Evolutionary conservation across 1,284 basidiomycete species (phyloP).

Genomic region (Clitocybe nebularis): DNA sequence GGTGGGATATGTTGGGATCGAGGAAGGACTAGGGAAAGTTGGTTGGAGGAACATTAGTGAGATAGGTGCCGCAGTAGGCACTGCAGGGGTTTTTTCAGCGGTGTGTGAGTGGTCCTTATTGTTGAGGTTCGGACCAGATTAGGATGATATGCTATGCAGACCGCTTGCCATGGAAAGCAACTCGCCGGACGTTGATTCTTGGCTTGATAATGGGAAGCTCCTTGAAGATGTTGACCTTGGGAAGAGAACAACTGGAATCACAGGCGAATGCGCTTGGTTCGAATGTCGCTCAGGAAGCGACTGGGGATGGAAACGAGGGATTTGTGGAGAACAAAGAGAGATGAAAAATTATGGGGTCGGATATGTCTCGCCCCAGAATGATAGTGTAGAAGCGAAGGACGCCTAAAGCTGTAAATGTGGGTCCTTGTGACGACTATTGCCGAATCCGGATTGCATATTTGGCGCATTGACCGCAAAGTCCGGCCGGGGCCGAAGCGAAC

Average conservation of each 20-base stretch:
- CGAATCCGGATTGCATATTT: neutral
- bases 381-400: neutral
- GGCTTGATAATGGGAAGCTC: conserved; percentile 50
- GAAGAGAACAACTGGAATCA: conserved; percentile 18
- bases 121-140: conserved; percentile 8
- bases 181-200: conserved; percentile 45
- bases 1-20: conserved; percentile 63
- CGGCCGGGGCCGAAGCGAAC: conserved; percentile 3
- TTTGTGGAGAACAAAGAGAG: neutral
- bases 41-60: conserved; percentile 53
- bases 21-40: conserved; percentile 53
- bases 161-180: conserved; percentile 51
- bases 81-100: conserved; percentile 52
- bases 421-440: neutral
- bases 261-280: conserved; percentile 31
- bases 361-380: conserved; percentile 2
- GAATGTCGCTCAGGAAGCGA: conserved; percentile 11
- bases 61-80: conserved; percentile 62
- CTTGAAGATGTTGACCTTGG: conserved; percentile 51
- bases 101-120: conserved; percentile 51
- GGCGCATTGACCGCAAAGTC: conserved; percentile 1
- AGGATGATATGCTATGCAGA: conserved; percentile 36
- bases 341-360: conserved; percentile 1
- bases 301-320: conserved; percentile 1
- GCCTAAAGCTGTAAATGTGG: neutral